Conservation (phyloP, 1,284 basidiomycete genomes). For the Limonomyces culmigenus region DNA sequence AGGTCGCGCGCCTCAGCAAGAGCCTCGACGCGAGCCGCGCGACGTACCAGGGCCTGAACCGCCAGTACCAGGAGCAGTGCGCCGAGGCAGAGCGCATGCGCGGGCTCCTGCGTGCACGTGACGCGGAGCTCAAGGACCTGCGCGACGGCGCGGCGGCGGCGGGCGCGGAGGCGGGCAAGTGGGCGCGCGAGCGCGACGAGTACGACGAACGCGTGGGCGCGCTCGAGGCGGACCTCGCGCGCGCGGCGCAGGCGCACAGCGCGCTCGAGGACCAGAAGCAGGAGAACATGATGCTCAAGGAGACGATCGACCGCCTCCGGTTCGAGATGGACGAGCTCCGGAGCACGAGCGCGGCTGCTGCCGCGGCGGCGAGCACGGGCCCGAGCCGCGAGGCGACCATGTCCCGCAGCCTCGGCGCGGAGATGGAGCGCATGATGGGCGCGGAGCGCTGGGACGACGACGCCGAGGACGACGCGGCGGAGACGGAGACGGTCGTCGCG, state of each 20-base stretch:
- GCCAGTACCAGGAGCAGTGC: conserved; percentile 76
- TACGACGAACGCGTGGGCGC: conserved; percentile 50
- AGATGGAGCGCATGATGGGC: conserved; percentile 49
- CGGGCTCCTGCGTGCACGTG: conserved; percentile 51
- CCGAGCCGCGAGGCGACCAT: conserved; percentile 39
- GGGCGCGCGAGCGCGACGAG: conserved; percentile 41
- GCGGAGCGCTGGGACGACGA: conserved; percentile 23
- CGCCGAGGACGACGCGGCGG: conserved; percentile 27
- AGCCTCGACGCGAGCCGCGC: conserved; percentile 50
- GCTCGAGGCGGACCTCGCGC: conserved; percentile 48
- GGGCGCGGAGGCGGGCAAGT: conserved; percentile 44
- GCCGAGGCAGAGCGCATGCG: conserved; percentile 67
- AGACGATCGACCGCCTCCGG: conserved; percentile 83
- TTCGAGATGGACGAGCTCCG: conserved; percentile 85
- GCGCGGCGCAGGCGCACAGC: conserved; percentile 52
- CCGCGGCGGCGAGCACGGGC: conserved; percentile 16
- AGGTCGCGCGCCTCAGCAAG: conserved; percentile 59
- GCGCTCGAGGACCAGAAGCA: conserved; percentile 80
- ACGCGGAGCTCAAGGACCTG: conserved; percentile 50
- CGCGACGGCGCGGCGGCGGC: conserved; percentile 42
- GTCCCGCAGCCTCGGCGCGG: conserved; percentile 68
- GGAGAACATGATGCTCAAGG: conserved; percentile 78
- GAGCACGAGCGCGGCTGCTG: conserved; percentile 19
- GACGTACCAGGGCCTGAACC: conserved; percentile 59
- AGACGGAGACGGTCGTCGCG: conserved; percentile 9